A percentile compares a stretch with the other conserved stretches of the same genome.
Conservation (phyloP, 2,329 filamentous ascomycete genomes). For the Sporothrix euskadiensis region DNA sequence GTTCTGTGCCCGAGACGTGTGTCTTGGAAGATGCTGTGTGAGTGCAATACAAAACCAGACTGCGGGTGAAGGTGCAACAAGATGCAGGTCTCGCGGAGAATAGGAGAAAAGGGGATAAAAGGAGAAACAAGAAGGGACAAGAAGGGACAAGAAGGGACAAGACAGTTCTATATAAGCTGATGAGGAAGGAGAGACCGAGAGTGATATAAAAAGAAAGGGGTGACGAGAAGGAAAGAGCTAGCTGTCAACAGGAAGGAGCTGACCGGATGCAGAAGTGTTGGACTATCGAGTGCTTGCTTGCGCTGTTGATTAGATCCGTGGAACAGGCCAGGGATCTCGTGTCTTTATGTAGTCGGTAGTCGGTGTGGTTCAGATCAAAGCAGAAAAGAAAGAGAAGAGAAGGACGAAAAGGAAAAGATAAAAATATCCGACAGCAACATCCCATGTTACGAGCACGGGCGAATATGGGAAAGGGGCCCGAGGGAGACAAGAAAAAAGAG, state of each 20-base stretch:
- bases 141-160: neutral
- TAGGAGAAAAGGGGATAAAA: neutral
- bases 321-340: neutral
- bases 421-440: neutral
- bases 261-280: neutral
- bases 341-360: slow-evolving; percentile 11
- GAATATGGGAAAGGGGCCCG: neutral
- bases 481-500: neutral
- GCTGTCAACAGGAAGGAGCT: neutral
- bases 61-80: neutral
- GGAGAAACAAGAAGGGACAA: neutral
- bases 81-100: neutral
- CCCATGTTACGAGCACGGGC: neutral
- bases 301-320: neutral
- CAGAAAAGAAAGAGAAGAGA: neutral
- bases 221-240: neutral
- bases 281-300: neutral
- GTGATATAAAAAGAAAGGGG: neutral
- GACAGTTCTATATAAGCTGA: neutral
- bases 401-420: neutral
- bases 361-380: neutral
- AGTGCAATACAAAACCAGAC: neutral
- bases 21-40: neutral
- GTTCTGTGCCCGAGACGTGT: neutral
- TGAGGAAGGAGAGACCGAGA: too few relatives aligned